A percentile compares a stretch with the other conserved stretches of the same genome.
Evolutionary conservation across 2,329 filamentous ascomycete species (phyloP).

Genomic region (Cladosporium sp.): DNA sequence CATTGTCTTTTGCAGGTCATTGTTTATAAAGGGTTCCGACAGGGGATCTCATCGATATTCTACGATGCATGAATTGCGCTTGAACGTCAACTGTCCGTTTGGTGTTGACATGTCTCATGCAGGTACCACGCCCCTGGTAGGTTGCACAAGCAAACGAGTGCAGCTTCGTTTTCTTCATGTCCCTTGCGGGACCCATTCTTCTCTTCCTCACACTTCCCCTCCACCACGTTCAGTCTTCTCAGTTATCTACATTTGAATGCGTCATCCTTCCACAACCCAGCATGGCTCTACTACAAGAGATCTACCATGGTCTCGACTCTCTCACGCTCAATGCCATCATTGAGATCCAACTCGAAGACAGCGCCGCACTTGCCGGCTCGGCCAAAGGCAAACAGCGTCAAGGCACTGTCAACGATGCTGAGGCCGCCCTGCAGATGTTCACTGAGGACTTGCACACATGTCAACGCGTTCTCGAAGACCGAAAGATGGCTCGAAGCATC

Average conservation of each 20-base stretch:
- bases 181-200: too few relatives aligned
- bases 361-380: slow-evolving; percentile 11
- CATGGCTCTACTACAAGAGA: slow-evolving; percentile 18
- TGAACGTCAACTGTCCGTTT: too few relatives aligned
- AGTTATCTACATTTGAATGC: too few relatives aligned
- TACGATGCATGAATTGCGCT: too few relatives aligned
- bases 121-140: neutral
- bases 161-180: neutral
- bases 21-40: too few relatives aligned
- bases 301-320: slow-evolving; percentile 17
- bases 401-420: slow-evolving; percentile 25
- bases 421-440: slow-evolving; percentile 31
- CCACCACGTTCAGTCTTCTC: neutral
- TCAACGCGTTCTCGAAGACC: slow-evolving; percentile 26
- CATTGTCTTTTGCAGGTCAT: too few relatives aligned
- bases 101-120: neutral
- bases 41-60: too few relatives aligned
- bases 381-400: slow-evolving; percentile 29
- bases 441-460: slow-evolving; percentile 28
- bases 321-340: slow-evolving; percentile 20
- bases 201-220: neutral
- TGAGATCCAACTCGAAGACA: slow-evolving; percentile 25
- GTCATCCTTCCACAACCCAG: neutral
- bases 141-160: neutral
- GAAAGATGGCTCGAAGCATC: slow-evolving; percentile 30